Evolutionary conservation across 2,329 filamentous ascomycete species (phyloP).

Genomic region (Nothophoma quercina): DNA sequence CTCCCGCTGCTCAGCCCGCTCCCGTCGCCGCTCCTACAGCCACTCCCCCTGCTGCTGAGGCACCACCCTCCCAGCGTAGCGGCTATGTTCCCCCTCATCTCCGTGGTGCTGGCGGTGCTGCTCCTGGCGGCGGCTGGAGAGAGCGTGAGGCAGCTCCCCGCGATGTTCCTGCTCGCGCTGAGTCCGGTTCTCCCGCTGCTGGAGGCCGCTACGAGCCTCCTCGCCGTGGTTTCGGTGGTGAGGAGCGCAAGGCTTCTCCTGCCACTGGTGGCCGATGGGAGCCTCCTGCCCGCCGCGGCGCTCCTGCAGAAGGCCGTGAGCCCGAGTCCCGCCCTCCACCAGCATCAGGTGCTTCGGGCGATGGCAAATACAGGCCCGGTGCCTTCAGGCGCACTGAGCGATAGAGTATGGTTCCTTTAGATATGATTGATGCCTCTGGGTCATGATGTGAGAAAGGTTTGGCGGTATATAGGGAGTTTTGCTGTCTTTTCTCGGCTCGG

Average conservation of each 20-base stretch:
- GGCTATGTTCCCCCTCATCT: constrained; percentile 58
- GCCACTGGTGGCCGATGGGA: constrained; percentile 42
- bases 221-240: constrained; percentile 38
- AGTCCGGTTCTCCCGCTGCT: constrained; percentile 37
- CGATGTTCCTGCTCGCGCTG: constrained; percentile 38
- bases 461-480: constrained; percentile 19
- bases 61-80: constrained; percentile 47
- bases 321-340: constrained; percentile 34
- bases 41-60: constrained; percentile 41
- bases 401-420: constrained; percentile 18
- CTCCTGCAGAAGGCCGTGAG: constrained; percentile 34
- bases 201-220: constrained; percentile 41
- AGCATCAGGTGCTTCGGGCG: constrained; percentile 34
- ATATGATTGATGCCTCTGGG: constrained; percentile 22
- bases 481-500: constrained; percentile 18
- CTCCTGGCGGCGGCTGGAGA: constrained; percentile 47
- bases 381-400: constrained; percentile 39
- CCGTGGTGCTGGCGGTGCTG: constrained; percentile 43
- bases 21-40: constrained; percentile 41
- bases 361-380: constrained; percentile 52
- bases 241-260: constrained; percentile 43
- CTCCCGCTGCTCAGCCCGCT: constrained; percentile 45
- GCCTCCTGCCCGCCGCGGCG: constrained; percentile 37
- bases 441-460: constrained; percentile 19
- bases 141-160: constrained; percentile 42